Evolutionary conservation across 2,329 filamentous ascomycete species (phyloP).

Genomic region (Trichoderma gracile): DNA sequence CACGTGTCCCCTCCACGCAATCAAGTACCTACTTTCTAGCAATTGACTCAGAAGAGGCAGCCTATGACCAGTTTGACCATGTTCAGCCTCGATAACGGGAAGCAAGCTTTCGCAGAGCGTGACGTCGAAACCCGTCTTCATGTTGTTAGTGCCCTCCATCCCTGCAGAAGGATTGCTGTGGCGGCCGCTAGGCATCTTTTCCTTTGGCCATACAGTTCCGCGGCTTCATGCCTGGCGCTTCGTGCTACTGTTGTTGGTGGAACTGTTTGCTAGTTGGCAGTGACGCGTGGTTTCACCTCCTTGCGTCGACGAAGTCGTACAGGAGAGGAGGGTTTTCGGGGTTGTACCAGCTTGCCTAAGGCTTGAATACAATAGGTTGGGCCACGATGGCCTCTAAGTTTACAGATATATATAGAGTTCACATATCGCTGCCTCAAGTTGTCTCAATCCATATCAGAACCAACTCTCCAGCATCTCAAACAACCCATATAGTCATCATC

Average conservation of each 20-base stretch:
- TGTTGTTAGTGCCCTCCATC: neutral
- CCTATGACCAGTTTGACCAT: too few species aligned
- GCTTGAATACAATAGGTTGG: neutral
- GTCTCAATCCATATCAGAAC: too few species aligned
- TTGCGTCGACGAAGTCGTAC: neutral
- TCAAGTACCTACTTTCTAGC: too few species aligned
- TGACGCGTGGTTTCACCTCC: neutral
- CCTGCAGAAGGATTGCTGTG: neutral
- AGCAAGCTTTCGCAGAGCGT: neutral
- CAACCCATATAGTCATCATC: too few species aligned
- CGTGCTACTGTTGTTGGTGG: neutral
- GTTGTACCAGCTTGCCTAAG: neutral
- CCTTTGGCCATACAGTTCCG: neutral
- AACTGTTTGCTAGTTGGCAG: neutral
- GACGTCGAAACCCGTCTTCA: neutral
- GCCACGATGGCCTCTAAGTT: neutral
- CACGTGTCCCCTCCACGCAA: too few species aligned
- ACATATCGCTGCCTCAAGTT: neutral
- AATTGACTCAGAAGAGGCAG: too few species aligned
- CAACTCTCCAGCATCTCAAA: too few species aligned
- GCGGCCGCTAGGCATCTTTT: neutral
- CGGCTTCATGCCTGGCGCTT: conserved; percentile 3
- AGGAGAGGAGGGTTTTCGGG: neutral
- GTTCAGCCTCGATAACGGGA: neutral
- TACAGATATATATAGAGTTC: neutral